These are phyloP conservation scores for Annulohypoxylon nitens DNA, from an alignment of 495 filamentous ascomycete genomes.

Conservation along the genomic window DNA sequence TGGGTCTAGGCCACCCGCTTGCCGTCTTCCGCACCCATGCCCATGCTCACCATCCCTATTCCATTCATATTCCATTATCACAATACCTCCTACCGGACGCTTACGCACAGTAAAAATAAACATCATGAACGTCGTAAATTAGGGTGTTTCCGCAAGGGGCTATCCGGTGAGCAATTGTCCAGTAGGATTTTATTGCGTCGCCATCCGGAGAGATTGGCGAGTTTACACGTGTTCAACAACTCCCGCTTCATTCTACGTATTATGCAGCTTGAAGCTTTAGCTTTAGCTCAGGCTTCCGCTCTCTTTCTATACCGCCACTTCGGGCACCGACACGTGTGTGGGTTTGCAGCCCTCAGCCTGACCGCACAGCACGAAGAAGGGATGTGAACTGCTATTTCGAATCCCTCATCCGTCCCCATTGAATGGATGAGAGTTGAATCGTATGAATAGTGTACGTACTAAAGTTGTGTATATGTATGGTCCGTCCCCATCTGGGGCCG, in stretches of 20 bases:
- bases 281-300: constrained; percentile 19
- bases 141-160: constrained; percentile 35
- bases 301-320: constrained; percentile 33
- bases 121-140: constrained; percentile 26
- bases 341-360: constrained; percentile 25
- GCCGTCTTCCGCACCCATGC: constrained; percentile 12
- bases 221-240: constrained; percentile 45
- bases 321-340: constrained; percentile 45
- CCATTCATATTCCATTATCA: not conserved
- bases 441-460: constrained; percentile 10
- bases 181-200: constrained; percentile 8
- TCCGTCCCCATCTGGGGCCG: constrained; percentile 16
- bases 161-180: constrained; percentile 16
- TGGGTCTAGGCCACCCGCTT: constrained; percentile 12
- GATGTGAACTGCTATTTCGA: constrained; percentile 25
- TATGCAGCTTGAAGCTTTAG: constrained; percentile 23
- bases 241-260: constrained; percentile 15
- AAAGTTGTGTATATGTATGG: constrained; percentile 8
- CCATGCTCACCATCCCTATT: not conserved
- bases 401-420: constrained; percentile 6
- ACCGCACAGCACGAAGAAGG: constrained; percentile 20
- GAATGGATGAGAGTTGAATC: constrained; percentile 31
- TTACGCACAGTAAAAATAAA: constrained; percentile 33
- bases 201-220: constrained; percentile 40
- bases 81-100: constrained; percentile 5